Evolutionary conservation across 768 basidiomycete genomes (phyloP), one percentile per base, ranked within the genome.

Genomic region (Terana coerulea): DNA sequence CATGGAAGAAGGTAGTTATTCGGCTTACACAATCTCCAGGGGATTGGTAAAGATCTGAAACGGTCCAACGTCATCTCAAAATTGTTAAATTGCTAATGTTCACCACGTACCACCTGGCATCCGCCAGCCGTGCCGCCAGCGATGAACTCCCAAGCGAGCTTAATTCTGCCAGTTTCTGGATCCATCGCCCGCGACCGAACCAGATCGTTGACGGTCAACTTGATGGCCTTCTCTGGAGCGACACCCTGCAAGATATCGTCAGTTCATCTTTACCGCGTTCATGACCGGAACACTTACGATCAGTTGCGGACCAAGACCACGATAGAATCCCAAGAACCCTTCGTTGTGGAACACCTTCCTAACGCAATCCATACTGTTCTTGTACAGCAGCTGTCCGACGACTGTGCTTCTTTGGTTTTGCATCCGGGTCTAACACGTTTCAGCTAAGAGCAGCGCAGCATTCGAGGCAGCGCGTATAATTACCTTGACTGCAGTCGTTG

Each of bases 371-470:
- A 89, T 63, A 60, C 92, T 95, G 74, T 97, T 98, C 75, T 94
- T 90, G 75, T 99, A 99, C 39, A 98, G 70, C 62, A 98, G 73
- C 70, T 99, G 95, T 31, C 97, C 97, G 26, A 99, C 97, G 19
- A 99, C 91, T 5, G 89, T 93, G 56, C 86, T 92, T 12, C 97
- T 84, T 67, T 99, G 97, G 66, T 99, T 99, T 74, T 99, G 97
- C 79, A 99, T 93, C 33, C 93, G 35, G 47, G 43, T 44, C 47
- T 49, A 39, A 33, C 3, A 33, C 14, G 44, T 84, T 87, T 81
- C 84, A 68, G 28, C 26, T 19, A 31, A 8, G 33, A 26, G 15
- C 34, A 51, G 17, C 28, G n/a, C 6, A 26, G 21, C 33, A 28
- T 45, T 1, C 15, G 28, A 48, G 36, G 26, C 26, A 31, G 14